A percentile compares a stretch with the other conserved stretches of the same genome.
These are phyloP conservation scores for Vachellia pachyceras DNA, from an alignment of 306 rosid species.

Conservation along the genomic window DNA sequence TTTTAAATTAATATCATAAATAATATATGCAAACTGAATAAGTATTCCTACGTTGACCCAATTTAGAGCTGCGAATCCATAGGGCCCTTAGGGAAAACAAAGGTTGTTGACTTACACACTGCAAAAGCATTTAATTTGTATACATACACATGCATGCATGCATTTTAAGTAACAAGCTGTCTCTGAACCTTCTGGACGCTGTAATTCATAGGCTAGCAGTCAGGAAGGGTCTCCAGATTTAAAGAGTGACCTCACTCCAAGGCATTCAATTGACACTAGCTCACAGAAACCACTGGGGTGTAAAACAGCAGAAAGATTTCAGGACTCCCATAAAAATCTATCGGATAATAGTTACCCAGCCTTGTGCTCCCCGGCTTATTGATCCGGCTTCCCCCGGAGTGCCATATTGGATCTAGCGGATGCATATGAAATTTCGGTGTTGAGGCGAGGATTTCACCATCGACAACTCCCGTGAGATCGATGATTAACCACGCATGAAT, in stretches of 20 bases:
- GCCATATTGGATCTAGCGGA: neutral
- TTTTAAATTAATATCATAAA: neutral
- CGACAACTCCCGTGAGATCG: neutral
- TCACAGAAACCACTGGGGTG: neutral
- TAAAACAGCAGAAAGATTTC: neutral
- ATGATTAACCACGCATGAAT: too few species aligned
- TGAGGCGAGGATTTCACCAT: slow-evolving; percentile 1
- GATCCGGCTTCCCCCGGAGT: slow-evolving; percentile 6
- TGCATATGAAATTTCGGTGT: too few species aligned
- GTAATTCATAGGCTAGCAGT: neutral
- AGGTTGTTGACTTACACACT: neutral
- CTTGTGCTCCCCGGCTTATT: neutral
- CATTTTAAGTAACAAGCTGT: too few species aligned
- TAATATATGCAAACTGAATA: neutral
- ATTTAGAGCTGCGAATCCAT: neutral
- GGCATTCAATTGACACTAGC: slow-evolving; percentile 8
- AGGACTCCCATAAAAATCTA: neutral
- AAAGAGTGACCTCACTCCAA: slow-evolving; percentile 40
- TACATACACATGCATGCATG: too few species aligned
- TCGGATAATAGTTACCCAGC: slow-evolving; percentile 16
- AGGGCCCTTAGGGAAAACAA: neutral
- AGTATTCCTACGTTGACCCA: neutral
- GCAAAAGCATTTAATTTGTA: slow-evolving; percentile 14
- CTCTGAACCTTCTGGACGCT: too few species aligned
- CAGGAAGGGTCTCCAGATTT: too few species aligned